phyloP scores from a whole-genome alignment of 768 basidiomycete genomes.

The Amanita pseudoporphyria region DNA sequence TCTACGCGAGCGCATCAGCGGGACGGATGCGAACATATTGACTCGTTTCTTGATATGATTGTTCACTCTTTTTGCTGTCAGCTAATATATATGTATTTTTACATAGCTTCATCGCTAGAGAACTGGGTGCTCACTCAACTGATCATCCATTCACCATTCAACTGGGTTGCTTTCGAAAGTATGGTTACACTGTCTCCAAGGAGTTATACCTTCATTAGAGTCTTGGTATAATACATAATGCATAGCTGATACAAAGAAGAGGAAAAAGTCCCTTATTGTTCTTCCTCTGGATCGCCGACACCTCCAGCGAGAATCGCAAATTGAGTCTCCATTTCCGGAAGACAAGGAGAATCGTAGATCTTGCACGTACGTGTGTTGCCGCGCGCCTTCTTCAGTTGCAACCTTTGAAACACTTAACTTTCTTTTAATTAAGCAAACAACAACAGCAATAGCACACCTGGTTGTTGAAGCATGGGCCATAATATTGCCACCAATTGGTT shows the following conservation, averaged over 20 bases:
- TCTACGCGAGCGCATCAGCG: constrained; percentile 69
- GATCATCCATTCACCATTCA: constrained; percentile 30
- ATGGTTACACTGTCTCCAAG: constrained; percentile 13
- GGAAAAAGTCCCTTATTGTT: constrained; percentile 29
- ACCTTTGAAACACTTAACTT: constrained; percentile 27
- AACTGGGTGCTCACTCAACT: constrained; percentile 26
- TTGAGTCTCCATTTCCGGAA: constrained; percentile 92
- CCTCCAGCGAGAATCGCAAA: constrained; percentile 91
- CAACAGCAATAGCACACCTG: constrained; percentile 38
- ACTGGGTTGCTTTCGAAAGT: constrained; percentile 31
- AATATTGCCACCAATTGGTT: constrained; percentile 98
- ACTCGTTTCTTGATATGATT: constrained; percentile 70
- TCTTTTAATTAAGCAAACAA: neutral
- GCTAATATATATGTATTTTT: constrained; percentile 28
- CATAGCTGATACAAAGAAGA: neutral
- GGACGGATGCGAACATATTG: constrained; percentile 79
- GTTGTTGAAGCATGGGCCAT: constrained; percentile 99
- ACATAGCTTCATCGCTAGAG: constrained; percentile 14
- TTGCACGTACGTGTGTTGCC: constrained; percentile 91
- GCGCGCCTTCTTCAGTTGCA: constrained; percentile 88
- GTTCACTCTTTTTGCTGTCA: constrained; percentile 2
- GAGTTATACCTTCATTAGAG: constrained; percentile 1
- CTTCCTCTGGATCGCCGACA: constrained; percentile 92
- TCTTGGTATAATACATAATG: constrained; percentile 4
- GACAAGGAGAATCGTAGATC: constrained; percentile 95